Base-by-base conservation (phyloP, 192 early-diverging fungal genomes). In the Podila minutissima region DNA sequence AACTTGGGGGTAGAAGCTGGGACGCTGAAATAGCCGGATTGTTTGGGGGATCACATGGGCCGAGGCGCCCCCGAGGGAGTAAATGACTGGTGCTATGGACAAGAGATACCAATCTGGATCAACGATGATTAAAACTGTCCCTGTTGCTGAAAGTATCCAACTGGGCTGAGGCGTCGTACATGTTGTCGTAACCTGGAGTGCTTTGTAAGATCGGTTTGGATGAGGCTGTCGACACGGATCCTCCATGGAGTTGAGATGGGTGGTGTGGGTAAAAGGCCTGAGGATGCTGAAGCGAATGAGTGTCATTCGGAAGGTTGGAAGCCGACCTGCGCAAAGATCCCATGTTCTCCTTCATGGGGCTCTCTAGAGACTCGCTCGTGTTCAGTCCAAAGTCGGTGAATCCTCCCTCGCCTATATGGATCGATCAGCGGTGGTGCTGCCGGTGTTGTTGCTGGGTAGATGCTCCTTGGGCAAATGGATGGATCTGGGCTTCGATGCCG, bases 321-420 rank as follows among this genome's bases (percentile, higher is more conserved):
- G 61, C 46, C 22, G 70, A 31, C 2, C 26, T 38, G 12, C 49
- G 58, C 50, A 71, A 62, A 5, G 68, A 50, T 33, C 69, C 69
- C 24, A 77, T 31, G 69, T 66, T 77, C 69, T 62, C 71, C 64
- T 71, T 71, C 75, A 77, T 77, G 19, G 71, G 37, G 5, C 46
- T 35, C 28, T 77, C 75, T 24, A 71, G 11, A 2, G 75, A 71
- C 35, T 77, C 75, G 37, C 46, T 33, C 75, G 62, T 67, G 41
- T 55, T 26, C 41, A 74, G 46, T 22, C 60, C 73, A 38, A 71
- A 67, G 19, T 69, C 63, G 4, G 32, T 19, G 50, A 71, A 71
- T 15, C 59, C 35, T 19, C 35, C 22, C 5, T 64, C 37, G 22
- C 57, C 20, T 3, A 29, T 50, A 1, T 10, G 10, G 17, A 37